Evolutionary conservation across 2,329 filamentous ascomycete genomes (phyloP).

Genomic region (Bipolaris oryzae): DNA sequence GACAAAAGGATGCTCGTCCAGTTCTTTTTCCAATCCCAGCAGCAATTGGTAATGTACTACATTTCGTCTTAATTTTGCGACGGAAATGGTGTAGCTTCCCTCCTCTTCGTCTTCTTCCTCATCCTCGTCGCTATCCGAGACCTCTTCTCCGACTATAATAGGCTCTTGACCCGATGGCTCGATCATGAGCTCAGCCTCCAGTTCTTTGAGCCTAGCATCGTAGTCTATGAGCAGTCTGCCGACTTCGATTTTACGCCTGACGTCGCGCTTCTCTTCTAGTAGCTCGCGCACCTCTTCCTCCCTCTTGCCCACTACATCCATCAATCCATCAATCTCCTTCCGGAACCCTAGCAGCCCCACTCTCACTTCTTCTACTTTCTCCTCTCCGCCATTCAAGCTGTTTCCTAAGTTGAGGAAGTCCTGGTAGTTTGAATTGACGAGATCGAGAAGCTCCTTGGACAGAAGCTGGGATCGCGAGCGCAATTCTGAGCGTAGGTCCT

Average conservation of each 20-base stretch:
- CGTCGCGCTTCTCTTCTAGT: constrained; percentile 72
- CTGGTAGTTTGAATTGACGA: constrained; percentile 94
- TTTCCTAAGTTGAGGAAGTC: constrained; percentile 85
- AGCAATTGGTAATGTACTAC: constrained; percentile 65
- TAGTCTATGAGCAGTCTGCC: constrained; percentile 69
- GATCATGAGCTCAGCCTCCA: constrained; percentile 69
- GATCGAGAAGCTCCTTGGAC: constrained; percentile 84
- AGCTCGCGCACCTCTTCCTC: constrained; percentile 67
- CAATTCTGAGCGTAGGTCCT: constrained; percentile 87
- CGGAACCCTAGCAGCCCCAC: constrained; percentile 86
- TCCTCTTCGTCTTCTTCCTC: constrained; percentile 46
- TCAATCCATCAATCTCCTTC: constrained; percentile 78
- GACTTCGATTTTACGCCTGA: constrained; percentile 68
- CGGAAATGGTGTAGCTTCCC: constrained; percentile 32
- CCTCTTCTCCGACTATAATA: constrained; percentile 18
- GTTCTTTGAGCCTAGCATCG: constrained; percentile 64
- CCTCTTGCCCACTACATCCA: constrained; percentile 67
- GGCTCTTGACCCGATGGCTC: constrained; percentile 35
- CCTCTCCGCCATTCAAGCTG: constrained; percentile 84
- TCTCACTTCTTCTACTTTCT: constrained; percentile 86
- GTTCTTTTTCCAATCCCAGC: constrained; percentile 55
- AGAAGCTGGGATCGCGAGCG: constrained; percentile 80
- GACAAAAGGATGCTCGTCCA: constrained; percentile 69
- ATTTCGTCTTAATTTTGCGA: constrained; percentile 60
- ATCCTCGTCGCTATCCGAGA: constrained; percentile 31